Evolutionary conservation across 2,329 filamentous ascomycete species (phyloP).

Genomic region (Sporothrix luriei): DNA sequence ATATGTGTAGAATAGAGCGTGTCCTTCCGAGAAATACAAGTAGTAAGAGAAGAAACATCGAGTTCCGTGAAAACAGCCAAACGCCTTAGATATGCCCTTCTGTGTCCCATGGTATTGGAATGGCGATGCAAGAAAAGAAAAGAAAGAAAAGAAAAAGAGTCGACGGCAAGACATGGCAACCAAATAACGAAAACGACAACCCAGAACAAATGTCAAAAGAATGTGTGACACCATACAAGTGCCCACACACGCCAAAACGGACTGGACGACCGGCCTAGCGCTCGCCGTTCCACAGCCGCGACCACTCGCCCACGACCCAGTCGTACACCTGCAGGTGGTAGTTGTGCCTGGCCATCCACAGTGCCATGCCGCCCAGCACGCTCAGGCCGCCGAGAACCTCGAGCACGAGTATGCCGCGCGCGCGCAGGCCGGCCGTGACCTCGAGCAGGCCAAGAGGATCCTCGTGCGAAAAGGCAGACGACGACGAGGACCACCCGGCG

Average conservation of each 20-base stretch:
- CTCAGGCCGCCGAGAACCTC: constrained; percentile 75
- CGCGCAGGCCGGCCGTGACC: constrained; percentile 66
- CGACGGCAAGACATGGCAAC: not conserved
- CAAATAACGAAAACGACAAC: not conserved
- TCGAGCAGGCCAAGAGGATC: constrained; percentile 80
- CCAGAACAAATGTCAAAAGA: not conserved
- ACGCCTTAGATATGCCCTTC: constrained; percentile 23
- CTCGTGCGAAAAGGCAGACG: constrained; percentile 52
- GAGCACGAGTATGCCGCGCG: constrained; percentile 66
- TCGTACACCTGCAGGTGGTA: constrained; percentile 39
- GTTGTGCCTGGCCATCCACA: constrained; percentile 55
- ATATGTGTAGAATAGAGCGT: not conserved
- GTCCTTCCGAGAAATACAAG: not conserved
- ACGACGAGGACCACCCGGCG: constrained; percentile 35
- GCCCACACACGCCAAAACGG: not conserved
- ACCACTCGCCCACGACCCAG: constrained; percentile 41
- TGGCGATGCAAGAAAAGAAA: constrained; percentile 14
- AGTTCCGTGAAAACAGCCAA: not conserved
- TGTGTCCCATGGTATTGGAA: constrained; percentile 24
- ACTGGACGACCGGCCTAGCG: constrained; percentile 26
- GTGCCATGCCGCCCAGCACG: constrained; percentile 69
- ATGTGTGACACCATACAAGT: not conserved
- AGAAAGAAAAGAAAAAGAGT: not conserved
- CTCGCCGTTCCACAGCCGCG: constrained; percentile 40
- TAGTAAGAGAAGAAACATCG: not conserved